Conservation (phyloP, 805 yeast species). For the Kodamaea kakaduensis region DNA sequence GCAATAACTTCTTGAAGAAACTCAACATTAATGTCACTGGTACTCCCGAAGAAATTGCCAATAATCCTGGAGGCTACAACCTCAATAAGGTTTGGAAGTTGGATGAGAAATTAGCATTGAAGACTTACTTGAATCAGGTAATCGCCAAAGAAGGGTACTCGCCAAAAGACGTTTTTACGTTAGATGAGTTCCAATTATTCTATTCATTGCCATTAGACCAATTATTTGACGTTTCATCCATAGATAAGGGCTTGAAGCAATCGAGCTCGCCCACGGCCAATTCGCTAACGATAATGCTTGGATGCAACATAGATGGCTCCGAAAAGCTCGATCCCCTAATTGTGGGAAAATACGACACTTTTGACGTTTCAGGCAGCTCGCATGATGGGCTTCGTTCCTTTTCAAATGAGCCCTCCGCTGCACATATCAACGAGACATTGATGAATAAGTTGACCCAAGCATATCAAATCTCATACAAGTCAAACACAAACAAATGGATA, state of each 20-base stretch:
- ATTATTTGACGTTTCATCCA: slow-evolving; percentile 43
- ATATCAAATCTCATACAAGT: slow-evolving; percentile 52
- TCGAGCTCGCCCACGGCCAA: slow-evolving; percentile 37
- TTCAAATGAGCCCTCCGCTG: slow-evolving; percentile 2
- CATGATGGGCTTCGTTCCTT: slow-evolving; percentile 18
- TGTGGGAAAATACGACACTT: slow-evolving; percentile 54
- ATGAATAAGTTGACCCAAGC: slow-evolving; percentile 44
- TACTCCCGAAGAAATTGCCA: slow-evolving; percentile 37
- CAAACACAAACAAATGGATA: slow-evolving; percentile 59
- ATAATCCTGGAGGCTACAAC: slow-evolving; percentile 24
- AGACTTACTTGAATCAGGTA: slow-evolving; percentile 34
- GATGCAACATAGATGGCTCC: slow-evolving; percentile 59
- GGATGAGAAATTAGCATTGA: slow-evolving; percentile 52
- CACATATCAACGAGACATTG: slow-evolving; percentile 7
- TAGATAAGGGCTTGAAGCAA: slow-evolving; percentile 41
- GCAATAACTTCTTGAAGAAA: slow-evolving; percentile 43
- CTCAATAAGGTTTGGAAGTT: slow-evolving; percentile 55
- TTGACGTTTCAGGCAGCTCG: slow-evolving; percentile 31
- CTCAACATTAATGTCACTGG: slow-evolving; percentile 51
- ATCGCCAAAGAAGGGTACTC: slow-evolving; percentile 34
- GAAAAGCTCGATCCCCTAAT: slow-evolving; percentile 59
- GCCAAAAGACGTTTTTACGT: slow-evolving; percentile 51
- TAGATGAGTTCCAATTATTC: slow-evolving; percentile 59
- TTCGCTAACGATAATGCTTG: slow-evolving; percentile 53
- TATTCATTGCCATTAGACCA: slow-evolving; percentile 60